These are phyloP conservation scores for Taphrina pruni DNA, from an alignment of 1,139 yeast genomes.

Conservation along the genomic window DNA sequence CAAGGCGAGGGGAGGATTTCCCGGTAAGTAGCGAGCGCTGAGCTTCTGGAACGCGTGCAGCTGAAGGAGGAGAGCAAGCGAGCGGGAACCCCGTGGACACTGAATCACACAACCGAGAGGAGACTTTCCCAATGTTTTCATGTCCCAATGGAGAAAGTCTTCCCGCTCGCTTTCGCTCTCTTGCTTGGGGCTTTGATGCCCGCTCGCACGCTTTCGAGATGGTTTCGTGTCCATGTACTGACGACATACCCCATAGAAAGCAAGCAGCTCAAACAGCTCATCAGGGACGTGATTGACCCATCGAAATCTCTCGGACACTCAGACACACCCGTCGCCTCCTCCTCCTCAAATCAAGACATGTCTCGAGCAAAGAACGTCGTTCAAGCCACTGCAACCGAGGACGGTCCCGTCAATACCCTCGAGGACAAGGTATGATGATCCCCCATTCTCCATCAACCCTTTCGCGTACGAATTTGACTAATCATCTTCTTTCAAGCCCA, in stretches of 20 bases:
- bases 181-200: not conserved
- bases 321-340: constrained; percentile 46
- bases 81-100: not conserved
- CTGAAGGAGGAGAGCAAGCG: not conserved
- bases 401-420: constrained; percentile 29
- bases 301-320: constrained; percentile 58
- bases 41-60: too few species aligned
- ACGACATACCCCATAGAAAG: constrained; percentile 54
- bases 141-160: not conserved
- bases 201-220: not conserved
- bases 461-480: too few species aligned
- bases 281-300: constrained; percentile 60
- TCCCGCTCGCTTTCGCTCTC: constrained; percentile 6
- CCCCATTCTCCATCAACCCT: not conserved
- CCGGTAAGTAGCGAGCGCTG: constrained; percentile 49
- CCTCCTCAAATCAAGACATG: not conserved
- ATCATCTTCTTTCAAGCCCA: constrained; percentile 7
- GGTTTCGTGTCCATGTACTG: not conserved
- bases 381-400: constrained; percentile 23
- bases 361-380: constrained; percentile 33
- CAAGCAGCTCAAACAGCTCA: constrained; percentile 62
- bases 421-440: constrained; percentile 32
- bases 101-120: too few species aligned
- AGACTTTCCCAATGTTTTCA: too few species aligned
- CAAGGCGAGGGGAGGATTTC: constrained; percentile 62